Evolutionary conservation across 2,329 filamentous ascomycete genomes (phyloP).

Genomic region (Colletotrichum plurivorum): DNA sequence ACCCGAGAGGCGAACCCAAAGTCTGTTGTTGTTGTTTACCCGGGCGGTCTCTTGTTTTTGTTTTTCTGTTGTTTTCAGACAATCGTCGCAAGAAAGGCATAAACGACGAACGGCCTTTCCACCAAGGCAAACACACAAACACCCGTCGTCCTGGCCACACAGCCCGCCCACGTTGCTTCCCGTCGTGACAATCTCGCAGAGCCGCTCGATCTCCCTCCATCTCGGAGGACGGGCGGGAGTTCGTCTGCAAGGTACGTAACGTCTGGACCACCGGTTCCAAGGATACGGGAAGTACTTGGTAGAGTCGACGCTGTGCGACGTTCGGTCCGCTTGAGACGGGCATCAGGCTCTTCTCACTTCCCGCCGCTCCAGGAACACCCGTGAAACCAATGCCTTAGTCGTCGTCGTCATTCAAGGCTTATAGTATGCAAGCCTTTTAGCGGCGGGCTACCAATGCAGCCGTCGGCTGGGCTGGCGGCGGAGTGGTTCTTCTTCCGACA

Average conservation of each 20-base stretch:
- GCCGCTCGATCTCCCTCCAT: slow-evolving; percentile 1
- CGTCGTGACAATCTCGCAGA: slow-evolving; percentile 26
- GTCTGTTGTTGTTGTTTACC: too few species aligned
- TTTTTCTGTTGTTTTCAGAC: slow-evolving; percentile 13
- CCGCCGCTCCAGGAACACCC: background rate
- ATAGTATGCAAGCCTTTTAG: background rate
- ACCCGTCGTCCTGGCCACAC: slow-evolving; percentile 16
- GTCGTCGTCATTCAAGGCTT: background rate
- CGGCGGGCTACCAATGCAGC: slow-evolving; percentile 4
- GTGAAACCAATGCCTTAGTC: too few species aligned
- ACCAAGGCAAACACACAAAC: slow-evolving; percentile 9
- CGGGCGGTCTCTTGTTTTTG: too few species aligned
- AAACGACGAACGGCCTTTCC: background rate
- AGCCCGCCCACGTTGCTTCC: slow-evolving; percentile 27
- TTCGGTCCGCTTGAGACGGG: background rate
- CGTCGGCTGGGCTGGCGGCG: background rate
- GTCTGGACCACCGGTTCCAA: slow-evolving; percentile 8
- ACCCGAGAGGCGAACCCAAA: too few species aligned
- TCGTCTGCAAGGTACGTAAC: background rate
- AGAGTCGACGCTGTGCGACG: background rate
- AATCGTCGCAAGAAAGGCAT: background rate
- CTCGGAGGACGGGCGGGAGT: background rate
- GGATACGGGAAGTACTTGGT: background rate
- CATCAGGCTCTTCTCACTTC: too few species aligned
- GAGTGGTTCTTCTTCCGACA: background rate